These are phyloP conservation scores for Tricholoma sp. DNA, from an alignment of 768 basidiomycete genomes.

Conservation along the genomic window DNA sequence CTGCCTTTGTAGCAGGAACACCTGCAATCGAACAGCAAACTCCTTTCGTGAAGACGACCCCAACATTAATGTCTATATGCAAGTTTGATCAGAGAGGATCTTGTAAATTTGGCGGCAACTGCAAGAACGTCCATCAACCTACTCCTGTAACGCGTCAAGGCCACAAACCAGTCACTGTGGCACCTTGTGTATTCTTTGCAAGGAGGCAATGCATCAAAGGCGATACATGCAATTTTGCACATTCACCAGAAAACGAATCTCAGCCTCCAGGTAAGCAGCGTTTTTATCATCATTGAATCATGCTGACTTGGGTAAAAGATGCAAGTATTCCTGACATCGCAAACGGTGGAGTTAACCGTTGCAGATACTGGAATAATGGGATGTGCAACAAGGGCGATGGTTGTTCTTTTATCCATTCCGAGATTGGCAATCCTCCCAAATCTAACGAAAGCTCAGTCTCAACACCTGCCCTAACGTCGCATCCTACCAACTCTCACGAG, in stretches of 20 bases:
- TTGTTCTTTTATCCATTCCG: constrained; percentile 9
- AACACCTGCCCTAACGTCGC: not conserved
- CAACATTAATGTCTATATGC: constrained; percentile 4
- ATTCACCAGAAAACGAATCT: not conserved
- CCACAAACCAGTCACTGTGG: not conserved
- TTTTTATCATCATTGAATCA: not conserved
- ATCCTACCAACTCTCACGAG: not conserved
- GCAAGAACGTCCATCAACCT: constrained; percentile 8
- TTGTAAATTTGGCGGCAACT: constrained; percentile 9
- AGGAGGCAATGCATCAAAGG: constrained; percentile 8
- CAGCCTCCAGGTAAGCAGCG: not conserved
- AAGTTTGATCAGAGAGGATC: constrained; percentile 7
- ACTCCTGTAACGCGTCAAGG: not conserved
- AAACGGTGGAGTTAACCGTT: not conserved
- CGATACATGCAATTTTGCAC: constrained; percentile 5
- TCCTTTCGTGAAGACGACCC: not conserved
- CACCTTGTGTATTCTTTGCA: constrained; percentile 14
- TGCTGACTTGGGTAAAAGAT: not conserved
- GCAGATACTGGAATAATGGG: constrained; percentile 9
- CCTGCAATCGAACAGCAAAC: not conserved
- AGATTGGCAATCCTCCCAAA: not conserved
- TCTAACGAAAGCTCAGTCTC: not conserved
- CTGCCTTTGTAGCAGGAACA: not conserved
- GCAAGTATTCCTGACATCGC: not conserved
- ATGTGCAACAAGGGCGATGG: constrained; percentile 8